These are phyloP conservation scores for Calocera viscosa DNA, from an alignment of 768 basidiomycete species.

Conservation along the genomic window DNA sequence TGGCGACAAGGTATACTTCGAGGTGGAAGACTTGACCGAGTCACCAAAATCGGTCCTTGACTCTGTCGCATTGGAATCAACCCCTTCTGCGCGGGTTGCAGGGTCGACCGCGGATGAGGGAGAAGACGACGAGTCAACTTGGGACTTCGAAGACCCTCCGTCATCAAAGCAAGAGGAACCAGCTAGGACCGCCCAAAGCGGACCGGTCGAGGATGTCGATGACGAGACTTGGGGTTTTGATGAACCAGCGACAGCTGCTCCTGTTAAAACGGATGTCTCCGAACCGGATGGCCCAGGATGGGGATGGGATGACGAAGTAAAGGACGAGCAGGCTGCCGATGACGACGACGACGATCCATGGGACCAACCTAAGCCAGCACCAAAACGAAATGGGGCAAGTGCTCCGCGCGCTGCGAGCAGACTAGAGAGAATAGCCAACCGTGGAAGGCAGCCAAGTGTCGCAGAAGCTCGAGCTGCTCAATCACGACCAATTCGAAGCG, in stretches of 20 bases:
- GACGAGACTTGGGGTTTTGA: slow-evolving; percentile 39
- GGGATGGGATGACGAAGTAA: slow-evolving; percentile 33
- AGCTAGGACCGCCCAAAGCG: neutral
- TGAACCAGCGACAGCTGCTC: slow-evolving; percentile 24
- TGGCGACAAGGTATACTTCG: slow-evolving; percentile 23
- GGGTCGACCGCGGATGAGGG: neutral
- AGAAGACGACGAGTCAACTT: neutral
- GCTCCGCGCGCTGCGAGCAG: neutral
- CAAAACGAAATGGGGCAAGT: neutral
- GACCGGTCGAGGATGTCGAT: slow-evolving; percentile 14
- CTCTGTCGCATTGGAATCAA: no score
- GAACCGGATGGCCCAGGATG: slow-evolving; percentile 26
- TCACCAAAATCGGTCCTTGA: slow-evolving; percentile 13
- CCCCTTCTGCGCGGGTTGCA: no score
- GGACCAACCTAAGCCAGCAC: slow-evolving; percentile 8
- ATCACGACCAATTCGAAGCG: no score
- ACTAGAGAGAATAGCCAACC: neutral
- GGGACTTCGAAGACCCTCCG: neutral
- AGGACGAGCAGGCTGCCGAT: slow-evolving; percentile 30
- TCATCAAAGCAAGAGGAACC: neutral
- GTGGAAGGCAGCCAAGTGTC: neutral
- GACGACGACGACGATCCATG: slow-evolving; percentile 33
- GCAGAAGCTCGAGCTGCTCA: no score
- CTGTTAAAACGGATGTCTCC: neutral
- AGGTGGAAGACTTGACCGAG: slow-evolving; percentile 14